A percentile compares a stretch with the other conserved stretches of the same genome.
Evolutionary conservation across 306 rosid species (phyloP).

Genomic region (Prunus kanzakura): DNA sequence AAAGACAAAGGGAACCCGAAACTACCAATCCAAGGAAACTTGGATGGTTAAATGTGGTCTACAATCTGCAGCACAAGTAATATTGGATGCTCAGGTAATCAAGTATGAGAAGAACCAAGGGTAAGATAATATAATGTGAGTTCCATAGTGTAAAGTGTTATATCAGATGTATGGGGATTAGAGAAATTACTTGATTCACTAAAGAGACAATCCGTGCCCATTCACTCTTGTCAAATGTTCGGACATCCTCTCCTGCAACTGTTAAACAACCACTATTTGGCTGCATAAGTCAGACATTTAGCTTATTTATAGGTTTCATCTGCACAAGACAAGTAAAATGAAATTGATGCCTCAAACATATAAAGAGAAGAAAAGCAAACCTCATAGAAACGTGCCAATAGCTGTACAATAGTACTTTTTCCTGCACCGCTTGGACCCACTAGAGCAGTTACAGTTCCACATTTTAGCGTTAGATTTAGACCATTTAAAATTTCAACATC

Average conservation of each 20-base stretch:
- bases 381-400: slow-evolving; percentile 95
- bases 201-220: slow-evolving; percentile 86
- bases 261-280: slow-evolving; percentile 76
- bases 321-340: slow-evolving; percentile 16
- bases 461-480: slow-evolving; percentile 65
- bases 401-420: slow-evolving; percentile 90
- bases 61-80: neutral
- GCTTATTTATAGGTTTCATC: slow-evolving; percentile 17
- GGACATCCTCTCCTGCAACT: slow-evolving; percentile 85
- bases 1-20: neutral
- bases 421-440: slow-evolving; percentile 95
- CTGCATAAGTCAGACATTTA: slow-evolving; percentile 43
- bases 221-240: slow-evolving; percentile 90
- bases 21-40: neutral
- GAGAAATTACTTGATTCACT: slow-evolving; percentile 73
- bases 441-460: slow-evolving; percentile 89
- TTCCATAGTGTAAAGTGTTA: neutral
- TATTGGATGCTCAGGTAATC: too few relatives aligned
- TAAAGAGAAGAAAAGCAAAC: slow-evolving; percentile 38
- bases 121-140: neutral
- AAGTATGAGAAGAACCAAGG: neutral
- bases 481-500: slow-evolving; percentile 64
- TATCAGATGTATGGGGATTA: slow-evolving; percentile 17
- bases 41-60: neutral
- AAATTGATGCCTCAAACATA: slow-evolving; percentile 11